Base-by-base conservation (phyloP, 2,329 filamentous ascomycete genomes). In the Scytalidium lignicola region DNA sequence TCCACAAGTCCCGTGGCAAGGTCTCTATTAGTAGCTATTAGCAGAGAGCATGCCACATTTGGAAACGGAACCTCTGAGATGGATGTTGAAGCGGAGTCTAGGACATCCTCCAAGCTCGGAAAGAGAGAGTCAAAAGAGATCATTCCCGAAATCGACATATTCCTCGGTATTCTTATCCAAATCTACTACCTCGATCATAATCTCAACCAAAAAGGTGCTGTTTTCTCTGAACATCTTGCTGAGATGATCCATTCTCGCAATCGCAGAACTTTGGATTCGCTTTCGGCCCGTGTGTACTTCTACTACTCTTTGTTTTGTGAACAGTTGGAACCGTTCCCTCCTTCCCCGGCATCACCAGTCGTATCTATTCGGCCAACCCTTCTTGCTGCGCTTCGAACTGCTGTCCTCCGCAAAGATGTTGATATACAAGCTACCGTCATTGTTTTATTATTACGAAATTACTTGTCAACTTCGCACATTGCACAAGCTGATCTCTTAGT, bases 361-460 rank as follows among this genome's bases (percentile, higher is more conserved):
- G 88, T 96, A 53, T 79, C 85, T 39, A 90, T 96, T 63, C 86
- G 93, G 51, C 89, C 91, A 49, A 86, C 84, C 55, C 80, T 99
- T 45, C 82, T 99, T 48, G 84, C 88, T 47, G 92, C 91, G 17
- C 83, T 99, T 51, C 83, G 93, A 63, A 97, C 92, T 42, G 89
- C 93, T n/a, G 93, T 97, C 22, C 78, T 99, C 55, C 86, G 93
- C 61, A 97, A 97, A 74, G 93, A 99, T 69, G 83, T 90, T 57
- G 93, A 99, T 63, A 96, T 89, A n/a, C 92, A 97, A 72, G 90
- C 93, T 22, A 90, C 92, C 1, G 90, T 97, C 59, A 97, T 95
- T 58, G 95, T 95, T 13, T 78, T 99, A 50, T 79, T 99, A 46
- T 85, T 99, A 59, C 89, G 93, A 61, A 99, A 93, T 72, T 99